A percentile compares a stretch with the other conserved stretches of the same genome.
phyloP scores from a whole-genome alignment of 768 basidiomycete genomes.

The Megacollybia marginata region DNA sequence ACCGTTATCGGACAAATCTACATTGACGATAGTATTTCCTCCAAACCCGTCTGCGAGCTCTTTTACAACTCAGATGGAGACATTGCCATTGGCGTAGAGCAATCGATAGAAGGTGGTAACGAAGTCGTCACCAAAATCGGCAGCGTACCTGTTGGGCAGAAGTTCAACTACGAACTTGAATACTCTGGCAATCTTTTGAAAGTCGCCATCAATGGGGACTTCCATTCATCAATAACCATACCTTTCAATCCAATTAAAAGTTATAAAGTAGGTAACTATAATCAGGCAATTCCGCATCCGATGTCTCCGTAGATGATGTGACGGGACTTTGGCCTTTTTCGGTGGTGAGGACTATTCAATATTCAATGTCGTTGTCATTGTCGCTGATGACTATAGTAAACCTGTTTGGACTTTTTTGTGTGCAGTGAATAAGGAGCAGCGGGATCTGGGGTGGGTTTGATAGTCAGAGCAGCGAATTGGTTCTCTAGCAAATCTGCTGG shows the following conservation, averaged over 20 bases:
- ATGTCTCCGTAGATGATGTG: too few relatives aligned
- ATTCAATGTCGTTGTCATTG: too few relatives aligned
- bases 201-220: constrained; percentile 2
- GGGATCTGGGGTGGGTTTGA: too few relatives aligned
- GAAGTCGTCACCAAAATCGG: neutral
- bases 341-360: too few relatives aligned
- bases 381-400: too few relatives aligned
- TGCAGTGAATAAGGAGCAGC: too few relatives aligned
- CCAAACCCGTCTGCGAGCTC: constrained; percentile 3
- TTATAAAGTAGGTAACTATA: constrained; percentile 5
- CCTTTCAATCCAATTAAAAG: neutral
- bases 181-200: neutral
- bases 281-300: constrained; percentile 2
- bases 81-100: constrained; percentile 1
- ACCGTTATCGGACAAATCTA: constrained; percentile 5
- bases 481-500: too few relatives aligned
- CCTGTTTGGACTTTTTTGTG: too few relatives aligned
- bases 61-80: constrained; percentile 1
- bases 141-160: neutral
- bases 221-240: neutral
- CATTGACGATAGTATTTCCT: constrained; percentile 1
- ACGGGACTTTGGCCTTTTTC: too few relatives aligned
- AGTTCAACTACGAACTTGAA: constrained; percentile 2
- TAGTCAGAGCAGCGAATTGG: too few relatives aligned
- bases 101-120: neutral